Evolutionary conservation across 768 basidiomycete species (phyloP).

Genomic region (Kwoniella newhampshirensis): DNA sequence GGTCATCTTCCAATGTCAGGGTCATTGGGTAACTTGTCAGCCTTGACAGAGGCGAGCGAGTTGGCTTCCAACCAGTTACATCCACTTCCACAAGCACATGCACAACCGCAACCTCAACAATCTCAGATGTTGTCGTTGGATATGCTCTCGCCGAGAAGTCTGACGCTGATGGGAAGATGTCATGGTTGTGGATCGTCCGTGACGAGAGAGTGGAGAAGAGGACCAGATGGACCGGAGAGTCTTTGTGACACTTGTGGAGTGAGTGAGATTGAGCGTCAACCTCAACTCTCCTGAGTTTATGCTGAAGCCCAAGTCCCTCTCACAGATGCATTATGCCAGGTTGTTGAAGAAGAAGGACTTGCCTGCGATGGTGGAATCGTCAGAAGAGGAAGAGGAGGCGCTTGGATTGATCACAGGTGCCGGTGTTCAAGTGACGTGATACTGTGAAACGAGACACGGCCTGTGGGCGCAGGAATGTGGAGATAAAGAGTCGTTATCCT

Average conservation of each 20-base stretch:
- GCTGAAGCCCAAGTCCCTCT: neutral
- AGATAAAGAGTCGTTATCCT: no score
- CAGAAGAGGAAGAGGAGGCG: no score
- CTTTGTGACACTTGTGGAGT: constrained; percentile 46
- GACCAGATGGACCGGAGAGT: constrained; percentile 45
- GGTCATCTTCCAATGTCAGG: neutral
- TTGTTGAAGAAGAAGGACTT: constrained; percentile 20
- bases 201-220: constrained; percentile 38
- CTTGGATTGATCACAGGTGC: no score
- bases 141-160: neutral
- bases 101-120: neutral
- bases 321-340: constrained; percentile 33
- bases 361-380: neutral
- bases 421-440: no score
- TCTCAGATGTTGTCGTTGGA: neutral
- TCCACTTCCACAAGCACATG: neutral
- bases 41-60: constrained; percentile 9
- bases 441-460: no score
- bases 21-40: constrained; percentile 1
- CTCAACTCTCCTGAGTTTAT: neutral
- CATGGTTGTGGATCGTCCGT: constrained; percentile 35
- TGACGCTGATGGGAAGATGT: constrained; percentile 21
- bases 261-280: constrained; percentile 19
- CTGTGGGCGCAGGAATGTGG: no score
- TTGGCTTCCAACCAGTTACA: neutral